Base-by-base conservation (phyloP, 805 yeast genomes). In the Candida boidinii region DNA sequence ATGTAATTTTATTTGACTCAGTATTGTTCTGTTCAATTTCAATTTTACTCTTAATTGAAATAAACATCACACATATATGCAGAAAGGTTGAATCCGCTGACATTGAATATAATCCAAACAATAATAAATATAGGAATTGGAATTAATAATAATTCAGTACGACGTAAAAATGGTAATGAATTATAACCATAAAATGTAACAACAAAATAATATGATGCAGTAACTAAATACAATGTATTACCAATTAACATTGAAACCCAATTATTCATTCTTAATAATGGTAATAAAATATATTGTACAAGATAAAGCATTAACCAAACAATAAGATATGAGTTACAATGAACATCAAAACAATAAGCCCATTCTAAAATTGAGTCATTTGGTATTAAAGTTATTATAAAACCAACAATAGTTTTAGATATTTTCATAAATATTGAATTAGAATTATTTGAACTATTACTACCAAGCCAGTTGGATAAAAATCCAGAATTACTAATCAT, bases 271-370 rank as follows among this genome's bases (percentile, higher is more conserved):
- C 76, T 72, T 26, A 86, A 58, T 13, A 86, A 48, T 2, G 96
- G 96, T 39, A 86, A 60, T 34, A 84, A 54, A 29, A 85, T 49
- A 48, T 84, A 81, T 56, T 86, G 94, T 20, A 83, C 38, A 40
- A 85, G 66, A 53, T 86, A 83, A 23, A 86, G 62, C 31, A 72
- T 56, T 33, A 84, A 67, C 94, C 94, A 85, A 28, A 86, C 76
- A 12, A 79, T 64, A 41, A 86, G 59, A 51, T 82, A 86, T n/a
- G 95, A 73, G 55, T 88, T 88, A 62, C 95, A 85, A 58, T 88
- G 96, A 18, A 87, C 79, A 49, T 87, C 96, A 52, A 88, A 88
- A 60, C 96, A 86, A 53, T 85, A 87, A 1, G 90, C 87, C 96
- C 96, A 88, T 52, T 88, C 96, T 34, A 85, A 60, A 26, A 65